phyloP scores from a whole-genome alignment of 495 filamentous ascomycete genomes.

The Aspergillus nanangensis region DNA sequence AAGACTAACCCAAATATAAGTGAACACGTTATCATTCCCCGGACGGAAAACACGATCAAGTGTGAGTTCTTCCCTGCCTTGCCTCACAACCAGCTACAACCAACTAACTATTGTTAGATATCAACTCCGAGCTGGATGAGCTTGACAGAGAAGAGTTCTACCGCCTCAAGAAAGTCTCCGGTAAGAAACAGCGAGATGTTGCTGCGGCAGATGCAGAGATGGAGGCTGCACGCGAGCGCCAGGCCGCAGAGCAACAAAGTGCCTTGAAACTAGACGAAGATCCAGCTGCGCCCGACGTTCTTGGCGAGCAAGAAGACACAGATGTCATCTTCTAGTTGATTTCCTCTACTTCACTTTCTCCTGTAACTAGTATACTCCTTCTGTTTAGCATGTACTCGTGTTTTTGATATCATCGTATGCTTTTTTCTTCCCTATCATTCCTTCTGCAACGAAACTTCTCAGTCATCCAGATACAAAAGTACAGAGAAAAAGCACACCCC shows the following conservation, averaged over 20 bases:
- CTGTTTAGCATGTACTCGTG: conserved; percentile 17
- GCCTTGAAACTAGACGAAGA: conserved; percentile 32
- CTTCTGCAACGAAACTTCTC: not conserved
- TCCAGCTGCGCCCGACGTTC: conserved; percentile 55
- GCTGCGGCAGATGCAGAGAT: conserved; percentile 73
- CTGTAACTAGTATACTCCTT: conserved; percentile 19
- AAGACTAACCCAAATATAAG: conserved; percentile 11
- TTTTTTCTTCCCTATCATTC: conserved; percentile 3
- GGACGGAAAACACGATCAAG: conserved; percentile 98
- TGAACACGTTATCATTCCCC: conserved; percentile 96
- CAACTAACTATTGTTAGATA: conserved; percentile 56
- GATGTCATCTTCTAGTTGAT: conserved; percentile 84
- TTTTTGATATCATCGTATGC: conserved; percentile 19
- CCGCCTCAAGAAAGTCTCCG: conserved; percentile 94
- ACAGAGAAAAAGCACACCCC: not conserved
- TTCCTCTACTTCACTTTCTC: conserved; percentile 7
- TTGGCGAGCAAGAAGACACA: conserved; percentile 83
- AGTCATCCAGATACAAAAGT: not conserved
- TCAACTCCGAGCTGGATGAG: conserved; percentile 98
- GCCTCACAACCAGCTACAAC: no score
- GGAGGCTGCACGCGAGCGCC: conserved; percentile 51
- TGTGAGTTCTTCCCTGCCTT: conserved; percentile 49
- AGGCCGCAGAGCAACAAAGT: conserved; percentile 32
- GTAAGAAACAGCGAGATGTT: conserved; percentile 84
- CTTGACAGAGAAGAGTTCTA: conserved; percentile 98